Conservation (phyloP, 306 rosid genomes). For the Dalbergia oliveri region DNA sequence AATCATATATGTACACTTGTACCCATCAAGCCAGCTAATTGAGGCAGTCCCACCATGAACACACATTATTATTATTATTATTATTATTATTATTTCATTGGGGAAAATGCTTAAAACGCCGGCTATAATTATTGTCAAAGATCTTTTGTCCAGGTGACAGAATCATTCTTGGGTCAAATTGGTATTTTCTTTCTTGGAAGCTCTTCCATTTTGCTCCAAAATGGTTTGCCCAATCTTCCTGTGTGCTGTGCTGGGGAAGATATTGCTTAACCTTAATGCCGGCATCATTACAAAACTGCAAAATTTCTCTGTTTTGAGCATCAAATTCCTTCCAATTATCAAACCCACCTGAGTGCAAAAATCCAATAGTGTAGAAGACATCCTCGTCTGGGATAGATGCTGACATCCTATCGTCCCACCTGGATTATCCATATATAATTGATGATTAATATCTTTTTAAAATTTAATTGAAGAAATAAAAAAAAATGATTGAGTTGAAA, state of each 20-base stretch:
- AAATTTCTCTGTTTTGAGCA: conserved; percentile 69
- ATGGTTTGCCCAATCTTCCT: conserved; percentile 74
- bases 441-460: neutral
- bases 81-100: neutral
- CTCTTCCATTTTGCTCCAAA: conserved; percentile 79
- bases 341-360: conserved; percentile 79
- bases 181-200: conserved; percentile 62
- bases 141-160: conserved; percentile 93
- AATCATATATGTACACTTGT: conserved; percentile 20
- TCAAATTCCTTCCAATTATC: conserved; percentile 74
- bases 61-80: too few species aligned
- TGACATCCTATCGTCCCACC: conserved; percentile 88
- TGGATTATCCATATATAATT: conserved; percentile 40
- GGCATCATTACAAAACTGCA: conserved; percentile 61
- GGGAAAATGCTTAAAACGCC: conserved; percentile 10
- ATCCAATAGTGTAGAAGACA: conserved; percentile 81
- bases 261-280: conserved; percentile 77
- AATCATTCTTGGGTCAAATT: conserved; percentile 85
- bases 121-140: conserved; percentile 45
- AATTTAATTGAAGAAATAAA: neutral
- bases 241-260: conserved; percentile 68
- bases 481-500: neutral
- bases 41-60: conserved; percentile 13
- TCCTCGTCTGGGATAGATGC: conserved; percentile 78
- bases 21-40: conserved; percentile 29